Conservation (phyloP, 31 red algal species). For the Odonthalia washingtoniensis region DNA sequence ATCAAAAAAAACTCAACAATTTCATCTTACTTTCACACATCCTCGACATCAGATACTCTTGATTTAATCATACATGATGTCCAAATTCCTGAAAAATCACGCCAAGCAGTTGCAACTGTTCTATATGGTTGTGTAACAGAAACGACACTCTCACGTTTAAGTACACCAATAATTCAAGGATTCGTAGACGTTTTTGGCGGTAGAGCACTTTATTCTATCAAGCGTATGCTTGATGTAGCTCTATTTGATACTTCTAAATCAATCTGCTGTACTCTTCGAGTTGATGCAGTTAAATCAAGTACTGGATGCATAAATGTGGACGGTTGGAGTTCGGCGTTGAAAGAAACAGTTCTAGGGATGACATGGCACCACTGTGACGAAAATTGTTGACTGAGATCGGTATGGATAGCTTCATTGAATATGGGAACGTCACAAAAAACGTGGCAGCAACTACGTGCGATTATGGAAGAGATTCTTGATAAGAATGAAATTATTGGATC, state of each 20-base stretch:
- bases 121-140: constrained; percentile 10
- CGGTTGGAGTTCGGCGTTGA: constrained; percentile 17
- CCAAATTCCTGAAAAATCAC: neutral
- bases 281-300: neutral
- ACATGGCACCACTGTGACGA: constrained; percentile 3
- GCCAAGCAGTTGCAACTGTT: neutral
- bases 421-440: neutral
- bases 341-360: neutral
- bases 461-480: neutral
- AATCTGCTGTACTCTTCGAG: constrained; percentile 1
- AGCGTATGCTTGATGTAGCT: neutral
- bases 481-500: neutral
- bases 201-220: neutral
- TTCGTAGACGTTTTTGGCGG: constrained; percentile 24
- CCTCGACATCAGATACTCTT: no score
- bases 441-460: neutral
- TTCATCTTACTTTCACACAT: no score
- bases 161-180: constrained; percentile 9
- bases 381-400: neutral
- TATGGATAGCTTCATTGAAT: neutral
- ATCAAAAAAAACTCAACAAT: no score
- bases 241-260: neutral
- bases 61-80: no score
- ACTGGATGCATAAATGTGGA: constrained; percentile 31
- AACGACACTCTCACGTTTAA: neutral